Evolutionary conservation across 1,284 basidiomycete species (phyloP).

Genomic region (Cutaneotrichosporon spelunceum): DNA sequence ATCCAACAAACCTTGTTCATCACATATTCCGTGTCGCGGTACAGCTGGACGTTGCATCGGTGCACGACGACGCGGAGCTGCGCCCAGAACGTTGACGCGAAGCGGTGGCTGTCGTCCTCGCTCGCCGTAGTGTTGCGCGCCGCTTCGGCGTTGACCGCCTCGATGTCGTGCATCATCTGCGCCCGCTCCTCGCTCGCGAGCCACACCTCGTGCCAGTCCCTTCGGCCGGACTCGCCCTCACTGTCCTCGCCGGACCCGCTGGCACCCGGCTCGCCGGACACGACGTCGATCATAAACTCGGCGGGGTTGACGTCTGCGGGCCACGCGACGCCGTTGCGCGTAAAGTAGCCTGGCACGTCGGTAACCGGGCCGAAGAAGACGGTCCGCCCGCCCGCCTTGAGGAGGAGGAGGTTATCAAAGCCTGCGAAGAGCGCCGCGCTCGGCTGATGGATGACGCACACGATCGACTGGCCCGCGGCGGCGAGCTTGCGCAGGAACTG

Average conservation of each 20-base stretch:
- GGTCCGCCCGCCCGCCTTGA: conserved; percentile 55
- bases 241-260: too few species aligned
- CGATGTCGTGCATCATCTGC: conserved; percentile 50
- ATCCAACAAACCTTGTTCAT: conserved; percentile 23
- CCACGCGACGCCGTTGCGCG: conserved; percentile 43
- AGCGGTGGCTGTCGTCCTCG: conserved; percentile 38
- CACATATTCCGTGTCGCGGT: conserved; percentile 47
- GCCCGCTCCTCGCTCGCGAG: conserved; percentile 53
- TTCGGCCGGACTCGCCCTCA: too few species aligned
- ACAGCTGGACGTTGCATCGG: conserved; percentile 40
- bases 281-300: conserved; percentile 51
- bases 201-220: conserved; percentile 73
- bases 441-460: conserved; percentile 59
- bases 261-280: conserved; percentile 41
- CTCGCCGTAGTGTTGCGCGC: background rate
- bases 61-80: conserved; percentile 41
- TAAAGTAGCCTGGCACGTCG: conserved; percentile 56
- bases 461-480: conserved; percentile 53
- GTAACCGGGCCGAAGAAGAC: conserved; percentile 58
- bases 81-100: conserved; percentile 36
- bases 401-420: conserved; percentile 67
- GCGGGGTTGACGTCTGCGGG: conserved; percentile 56
- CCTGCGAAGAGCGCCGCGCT: conserved; percentile 62
- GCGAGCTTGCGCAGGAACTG: conserved; percentile 59
- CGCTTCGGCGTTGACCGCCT: conserved; percentile 31